These are phyloP conservation scores for Cryptomeria japonica DNA, from an alignment of 75 land plant species.

Conservation along the genomic window DNA sequence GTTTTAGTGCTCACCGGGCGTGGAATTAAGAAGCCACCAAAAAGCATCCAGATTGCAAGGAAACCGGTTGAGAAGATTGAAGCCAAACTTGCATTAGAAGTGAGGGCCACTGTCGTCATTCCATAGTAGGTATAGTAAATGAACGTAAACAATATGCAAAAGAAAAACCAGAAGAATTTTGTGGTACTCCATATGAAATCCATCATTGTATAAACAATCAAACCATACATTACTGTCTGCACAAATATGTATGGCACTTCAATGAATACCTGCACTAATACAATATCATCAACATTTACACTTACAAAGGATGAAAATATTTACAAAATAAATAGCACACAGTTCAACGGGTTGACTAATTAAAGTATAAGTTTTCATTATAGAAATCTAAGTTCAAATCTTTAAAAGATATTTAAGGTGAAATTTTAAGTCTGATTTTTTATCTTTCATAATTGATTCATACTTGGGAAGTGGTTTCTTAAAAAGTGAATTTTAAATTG, in stretches of 20 bases:
- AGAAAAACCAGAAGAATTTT: constrained; percentile 55
- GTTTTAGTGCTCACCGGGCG: constrained; percentile 17
- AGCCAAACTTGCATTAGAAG: constrained; percentile 60
- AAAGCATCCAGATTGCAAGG: constrained; percentile 75
- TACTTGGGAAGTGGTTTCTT: too few species aligned
- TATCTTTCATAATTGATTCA: too few species aligned
- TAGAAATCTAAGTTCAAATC: too few species aligned
- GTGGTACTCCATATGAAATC: constrained; percentile 48
- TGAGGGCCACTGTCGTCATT: constrained; percentile 80
- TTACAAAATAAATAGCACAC: too few species aligned
- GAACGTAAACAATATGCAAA: constrained; percentile 81
- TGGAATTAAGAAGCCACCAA: constrained; percentile 77
- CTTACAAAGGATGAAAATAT: not conserved
- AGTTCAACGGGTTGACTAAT: too few species aligned
- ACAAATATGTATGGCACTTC: constrained; percentile 69
- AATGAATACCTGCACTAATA: constrained; percentile 43
- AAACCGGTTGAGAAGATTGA: constrained; percentile 73
- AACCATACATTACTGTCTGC: constrained; percentile 64
- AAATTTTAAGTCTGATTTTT: too few species aligned
- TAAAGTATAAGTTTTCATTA: too few species aligned
- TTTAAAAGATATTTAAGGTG: too few species aligned
- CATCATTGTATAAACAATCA: constrained; percentile 66
- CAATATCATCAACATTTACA: not conserved
- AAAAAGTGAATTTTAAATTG: too few species aligned
- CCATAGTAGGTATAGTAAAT: constrained; percentile 79